Evolutionary conservation across 2,329 filamentous ascomycete species (phyloP).

Genomic region (Curvularia eragrostidis): DNA sequence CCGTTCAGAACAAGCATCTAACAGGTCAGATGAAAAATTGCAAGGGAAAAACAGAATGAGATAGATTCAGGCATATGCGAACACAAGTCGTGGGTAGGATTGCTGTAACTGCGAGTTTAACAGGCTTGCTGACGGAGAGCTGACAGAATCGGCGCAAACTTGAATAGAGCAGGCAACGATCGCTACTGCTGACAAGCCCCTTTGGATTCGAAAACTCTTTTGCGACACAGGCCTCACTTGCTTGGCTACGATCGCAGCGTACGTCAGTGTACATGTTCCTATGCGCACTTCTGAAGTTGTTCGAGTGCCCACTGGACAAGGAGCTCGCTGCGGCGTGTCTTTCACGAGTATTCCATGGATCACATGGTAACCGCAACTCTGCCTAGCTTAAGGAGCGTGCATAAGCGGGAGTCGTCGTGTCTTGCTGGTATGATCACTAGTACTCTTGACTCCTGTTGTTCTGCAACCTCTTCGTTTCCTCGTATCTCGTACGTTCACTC

Average conservation of each 20-base stretch:
- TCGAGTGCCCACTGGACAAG: background rate
- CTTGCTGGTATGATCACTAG: background rate
- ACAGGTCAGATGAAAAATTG: constrained; percentile 1
- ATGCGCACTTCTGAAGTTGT: background rate
- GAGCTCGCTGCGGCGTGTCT: background rate
- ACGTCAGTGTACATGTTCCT: background rate
- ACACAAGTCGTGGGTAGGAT: constrained; percentile 7
- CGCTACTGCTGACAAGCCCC: background rate
- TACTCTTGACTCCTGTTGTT: background rate
- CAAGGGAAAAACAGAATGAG: constrained; percentile 2
- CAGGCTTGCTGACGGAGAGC: background rate
- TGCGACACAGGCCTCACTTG: background rate
- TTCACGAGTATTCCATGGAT: background rate
- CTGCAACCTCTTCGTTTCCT: background rate
- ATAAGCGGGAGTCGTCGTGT: background rate
- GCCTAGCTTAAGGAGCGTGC: background rate
- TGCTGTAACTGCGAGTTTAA: constrained; percentile 1
- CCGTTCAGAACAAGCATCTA: background rate
- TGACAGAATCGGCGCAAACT: background rate
- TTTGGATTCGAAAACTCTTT: background rate
- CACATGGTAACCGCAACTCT: background rate
- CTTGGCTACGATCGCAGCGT: background rate
- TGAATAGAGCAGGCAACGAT: background rate
- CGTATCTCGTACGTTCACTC: background rate
- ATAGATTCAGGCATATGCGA: constrained; percentile 11